A percentile compares a stretch with the other conserved stretches of the same genome.
These are phyloP conservation scores for Rhodocollybia butyracea DNA, from an alignment of 768 basidiomycete species.

Conservation along the genomic window DNA sequence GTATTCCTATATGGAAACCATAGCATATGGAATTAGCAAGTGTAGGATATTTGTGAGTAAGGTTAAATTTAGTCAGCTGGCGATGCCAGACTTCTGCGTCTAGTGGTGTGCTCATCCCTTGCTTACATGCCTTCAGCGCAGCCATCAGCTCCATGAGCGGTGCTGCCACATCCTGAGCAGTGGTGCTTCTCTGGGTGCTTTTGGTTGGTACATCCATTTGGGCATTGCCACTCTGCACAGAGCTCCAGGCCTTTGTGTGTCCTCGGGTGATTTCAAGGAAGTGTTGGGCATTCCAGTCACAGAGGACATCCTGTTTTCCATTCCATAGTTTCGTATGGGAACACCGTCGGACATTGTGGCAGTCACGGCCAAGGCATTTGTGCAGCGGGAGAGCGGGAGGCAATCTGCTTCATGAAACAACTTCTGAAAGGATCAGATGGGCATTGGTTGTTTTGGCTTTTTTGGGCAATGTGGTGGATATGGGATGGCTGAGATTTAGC, in stretches of 20 bases:
- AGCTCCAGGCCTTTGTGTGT: conserved; percentile 18
- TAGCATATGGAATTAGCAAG: conserved; percentile 17
- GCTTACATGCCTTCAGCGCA: conserved; percentile 33
- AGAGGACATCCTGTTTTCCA: conserved; percentile 7
- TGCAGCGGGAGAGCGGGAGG: background rate
- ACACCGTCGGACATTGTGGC: conserved; percentile 22
- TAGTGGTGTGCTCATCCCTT: conserved; percentile 28
- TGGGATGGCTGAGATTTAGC: background rate
- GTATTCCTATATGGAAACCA: background rate
- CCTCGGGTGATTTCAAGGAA: conserved; percentile 11
- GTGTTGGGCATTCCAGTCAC: conserved; percentile 13
- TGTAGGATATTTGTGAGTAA: conserved; percentile 21
- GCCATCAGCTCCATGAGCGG: conserved; percentile 33
- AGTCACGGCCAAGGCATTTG: conserved; percentile 29
- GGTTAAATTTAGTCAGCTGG: conserved; percentile 11
- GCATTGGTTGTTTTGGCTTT: background rate
- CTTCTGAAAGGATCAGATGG: background rate
- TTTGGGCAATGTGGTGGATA: background rate
- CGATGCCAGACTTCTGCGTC: conserved; percentile 27
- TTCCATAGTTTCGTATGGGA: conserved; percentile 18
- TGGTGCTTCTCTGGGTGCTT: conserved; percentile 26
- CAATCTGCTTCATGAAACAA: background rate
- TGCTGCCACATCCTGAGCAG: conserved; percentile 39
- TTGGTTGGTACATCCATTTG: conserved; percentile 20
- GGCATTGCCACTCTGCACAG: conserved; percentile 33